Evolutionary conservation across 148 eudicot genomes (phyloP).

Genomic region (Dianthus caryophyllus): DNA sequence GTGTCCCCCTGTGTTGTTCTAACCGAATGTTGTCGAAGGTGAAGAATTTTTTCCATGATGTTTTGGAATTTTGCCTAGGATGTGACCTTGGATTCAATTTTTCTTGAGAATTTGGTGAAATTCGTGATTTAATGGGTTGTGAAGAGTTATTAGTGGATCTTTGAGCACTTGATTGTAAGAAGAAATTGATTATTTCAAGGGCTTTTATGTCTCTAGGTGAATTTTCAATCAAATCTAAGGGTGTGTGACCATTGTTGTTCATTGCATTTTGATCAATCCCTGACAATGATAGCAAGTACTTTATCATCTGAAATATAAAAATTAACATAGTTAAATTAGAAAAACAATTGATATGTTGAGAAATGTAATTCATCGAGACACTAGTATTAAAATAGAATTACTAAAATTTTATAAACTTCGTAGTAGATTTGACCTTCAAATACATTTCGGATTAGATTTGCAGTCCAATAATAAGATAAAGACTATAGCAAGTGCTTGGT

Average conservation of each 20-base stretch:
- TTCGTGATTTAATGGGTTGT: not conserved
- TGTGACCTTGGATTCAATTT: not conserved
- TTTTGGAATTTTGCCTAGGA: constrained; percentile 7
- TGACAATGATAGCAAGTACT: constrained; percentile 26
- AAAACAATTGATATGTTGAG: too few relatives aligned
- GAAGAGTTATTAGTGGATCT: not conserved
- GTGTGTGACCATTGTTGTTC: constrained; percentile 33
- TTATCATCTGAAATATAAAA: constrained; percentile 22
- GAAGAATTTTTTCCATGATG: constrained; percentile 27
- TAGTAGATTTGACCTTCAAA: too few relatives aligned
- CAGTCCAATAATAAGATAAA: too few relatives aligned
- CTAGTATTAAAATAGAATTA: too few relatives aligned
- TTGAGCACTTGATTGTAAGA: constrained; percentile 20
- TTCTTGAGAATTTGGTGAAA: not conserved
- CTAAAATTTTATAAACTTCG: too few relatives aligned
- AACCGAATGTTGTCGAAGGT: constrained; percentile 15
- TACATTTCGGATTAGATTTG: too few relatives aligned
- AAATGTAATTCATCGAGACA: too few relatives aligned
- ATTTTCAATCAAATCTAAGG: constrained; percentile 32
- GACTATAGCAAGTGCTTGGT: too few relatives aligned
- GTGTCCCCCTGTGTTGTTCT: constrained; percentile 24
- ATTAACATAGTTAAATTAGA: not conserved
- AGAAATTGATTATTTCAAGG: constrained; percentile 31
- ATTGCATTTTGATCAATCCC: constrained; percentile 13
- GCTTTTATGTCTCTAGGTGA: constrained; percentile 36